These are phyloP conservation scores for Wickerhamomyces canadensis DNA, from an alignment of 805 yeast species.

Conservation along the genomic window DNA sequence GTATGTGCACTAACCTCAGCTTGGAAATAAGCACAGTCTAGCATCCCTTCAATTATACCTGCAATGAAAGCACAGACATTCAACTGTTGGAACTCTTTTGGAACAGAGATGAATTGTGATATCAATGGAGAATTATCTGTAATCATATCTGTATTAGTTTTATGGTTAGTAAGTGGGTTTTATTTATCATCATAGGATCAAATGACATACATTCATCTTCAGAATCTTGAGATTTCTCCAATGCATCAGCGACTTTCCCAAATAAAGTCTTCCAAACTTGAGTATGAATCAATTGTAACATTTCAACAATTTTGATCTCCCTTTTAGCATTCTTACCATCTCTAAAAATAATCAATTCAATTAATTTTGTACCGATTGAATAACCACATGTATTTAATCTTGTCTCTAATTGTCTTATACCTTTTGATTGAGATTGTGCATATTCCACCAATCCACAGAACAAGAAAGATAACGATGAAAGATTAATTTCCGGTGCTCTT, in stretches of 20 bases:
- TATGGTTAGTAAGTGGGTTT: constrained; percentile 27
- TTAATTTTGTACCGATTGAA: constrained; percentile 63
- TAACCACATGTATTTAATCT: constrained; percentile 71
- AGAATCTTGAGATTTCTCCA: constrained; percentile 65
- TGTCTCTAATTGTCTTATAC: constrained; percentile 60
- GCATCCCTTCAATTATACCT: constrained; percentile 77
- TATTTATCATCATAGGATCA: no score
- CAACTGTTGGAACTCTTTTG: constrained; percentile 70
- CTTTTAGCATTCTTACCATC: constrained; percentile 65
- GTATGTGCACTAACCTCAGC: constrained; percentile 82
- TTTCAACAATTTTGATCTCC: constrained; percentile 59
- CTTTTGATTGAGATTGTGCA: constrained; percentile 54
- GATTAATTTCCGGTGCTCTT: constrained; percentile 59
- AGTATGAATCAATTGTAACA: constrained; percentile 66
- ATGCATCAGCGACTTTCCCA: constrained; percentile 66
- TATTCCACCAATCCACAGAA: constrained; percentile 68
- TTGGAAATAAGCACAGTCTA: constrained; percentile 66
- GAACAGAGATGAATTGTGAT: constrained; percentile 69
- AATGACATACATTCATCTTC: constrained; percentile 41
- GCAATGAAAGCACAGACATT: constrained; percentile 82
- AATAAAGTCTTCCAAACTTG: constrained; percentile 70
- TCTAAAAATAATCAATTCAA: constrained; percentile 65
- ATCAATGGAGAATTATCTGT: constrained; percentile 69
- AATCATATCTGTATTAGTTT: constrained; percentile 29
- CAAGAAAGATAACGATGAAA: constrained; percentile 61